phyloP scores from a whole-genome alignment of 139 green algal species.

The Pseudopediastrum boryanum region DNA sequence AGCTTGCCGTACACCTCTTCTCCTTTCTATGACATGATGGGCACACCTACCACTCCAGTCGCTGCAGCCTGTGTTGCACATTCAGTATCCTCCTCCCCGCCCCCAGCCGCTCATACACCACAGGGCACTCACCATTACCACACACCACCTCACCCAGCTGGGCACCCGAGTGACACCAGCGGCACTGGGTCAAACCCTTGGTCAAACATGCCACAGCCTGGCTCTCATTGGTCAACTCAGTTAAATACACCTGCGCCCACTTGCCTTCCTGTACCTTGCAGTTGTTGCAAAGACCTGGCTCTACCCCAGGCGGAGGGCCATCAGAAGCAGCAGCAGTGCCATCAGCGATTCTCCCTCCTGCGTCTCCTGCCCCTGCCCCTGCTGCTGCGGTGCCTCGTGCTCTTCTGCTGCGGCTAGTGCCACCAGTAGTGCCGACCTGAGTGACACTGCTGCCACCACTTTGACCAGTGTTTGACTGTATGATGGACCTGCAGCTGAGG shows the following conservation, averaged over 20 bases:
- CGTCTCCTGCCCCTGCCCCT: background rate
- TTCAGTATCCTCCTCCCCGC: slow-evolving; percentile 20
- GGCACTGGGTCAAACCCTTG: slow-evolving; percentile 43
- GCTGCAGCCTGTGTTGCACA: slow-evolving; percentile 7
- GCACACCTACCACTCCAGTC: slow-evolving; percentile 32
- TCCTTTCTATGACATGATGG: no score
- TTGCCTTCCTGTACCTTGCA: slow-evolving; percentile 39
- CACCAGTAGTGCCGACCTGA: background rate
- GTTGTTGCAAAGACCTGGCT: slow-evolving; percentile 52
- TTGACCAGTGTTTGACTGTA: background rate
- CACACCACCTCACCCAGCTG: slow-evolving; percentile 58
- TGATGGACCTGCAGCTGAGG: slow-evolving; percentile 11
- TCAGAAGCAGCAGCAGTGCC: no score
- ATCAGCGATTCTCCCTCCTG: no score
- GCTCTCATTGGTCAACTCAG: slow-evolving; percentile 17
- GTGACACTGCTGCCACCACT: background rate
- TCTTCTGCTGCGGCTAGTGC: background rate
- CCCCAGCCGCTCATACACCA: slow-evolving; percentile 55
- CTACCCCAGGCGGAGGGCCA: background rate
- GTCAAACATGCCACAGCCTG: slow-evolving; percentile 12
- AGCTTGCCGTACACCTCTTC: no score
- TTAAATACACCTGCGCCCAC: slow-evolving; percentile 36
- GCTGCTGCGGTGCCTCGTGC: background rate
- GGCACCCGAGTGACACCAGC: slow-evolving; percentile 68
- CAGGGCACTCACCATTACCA: slow-evolving; percentile 72